phyloP scores from a whole-genome alignment of 1,284 basidiomycete genomes.

The Boletus sp. region DNA sequence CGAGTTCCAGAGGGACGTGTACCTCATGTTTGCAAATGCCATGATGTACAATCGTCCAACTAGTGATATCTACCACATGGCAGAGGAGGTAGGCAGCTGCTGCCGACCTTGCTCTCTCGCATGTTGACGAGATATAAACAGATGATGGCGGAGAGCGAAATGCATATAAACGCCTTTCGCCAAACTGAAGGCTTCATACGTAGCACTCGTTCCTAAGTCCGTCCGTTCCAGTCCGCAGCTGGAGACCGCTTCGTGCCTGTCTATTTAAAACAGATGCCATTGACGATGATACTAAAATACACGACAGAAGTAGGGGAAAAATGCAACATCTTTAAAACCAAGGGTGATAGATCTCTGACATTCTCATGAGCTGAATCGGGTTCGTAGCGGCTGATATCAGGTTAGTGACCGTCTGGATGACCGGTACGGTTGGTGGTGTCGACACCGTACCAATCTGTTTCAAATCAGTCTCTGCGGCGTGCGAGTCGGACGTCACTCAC shows the following conservation, averaged over 20 bases:
- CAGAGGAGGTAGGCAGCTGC: slow-evolving; percentile 71
- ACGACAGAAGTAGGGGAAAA: background rate
- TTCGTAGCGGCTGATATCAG: slow-evolving; percentile 81
- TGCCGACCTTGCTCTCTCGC: background rate
- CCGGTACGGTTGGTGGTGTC: slow-evolving; percentile 52
- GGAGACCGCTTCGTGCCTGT: background rate
- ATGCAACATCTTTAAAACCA: slow-evolving; percentile 64
- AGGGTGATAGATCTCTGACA: slow-evolving; percentile 81
- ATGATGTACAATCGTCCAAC: slow-evolving; percentile 93
- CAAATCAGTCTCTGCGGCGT: slow-evolving; percentile 29
- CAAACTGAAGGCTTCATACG: slow-evolving; percentile 73
- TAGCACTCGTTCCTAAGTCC: slow-evolving; percentile 42
- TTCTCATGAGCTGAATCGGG: slow-evolving; percentile 75
- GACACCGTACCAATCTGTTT: slow-evolving; percentile 40
- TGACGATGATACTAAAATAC: slow-evolving; percentile 7
- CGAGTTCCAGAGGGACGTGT: slow-evolving; percentile 89
- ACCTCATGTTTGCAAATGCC: slow-evolving; percentile 94
- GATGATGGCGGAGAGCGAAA: slow-evolving; percentile 88
- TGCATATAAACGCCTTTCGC: slow-evolving; percentile 73
- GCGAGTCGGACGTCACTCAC: slow-evolving; percentile 42
- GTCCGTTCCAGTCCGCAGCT: background rate
- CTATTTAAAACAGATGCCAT: slow-evolving; percentile 14
- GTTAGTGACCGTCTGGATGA: slow-evolving; percentile 83
- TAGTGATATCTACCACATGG: slow-evolving; percentile 84
- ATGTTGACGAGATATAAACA: slow-evolving; percentile 34